Conservation (phyloP, 768 basidiomycete genomes). For the Mrakia blollopis region DNA sequence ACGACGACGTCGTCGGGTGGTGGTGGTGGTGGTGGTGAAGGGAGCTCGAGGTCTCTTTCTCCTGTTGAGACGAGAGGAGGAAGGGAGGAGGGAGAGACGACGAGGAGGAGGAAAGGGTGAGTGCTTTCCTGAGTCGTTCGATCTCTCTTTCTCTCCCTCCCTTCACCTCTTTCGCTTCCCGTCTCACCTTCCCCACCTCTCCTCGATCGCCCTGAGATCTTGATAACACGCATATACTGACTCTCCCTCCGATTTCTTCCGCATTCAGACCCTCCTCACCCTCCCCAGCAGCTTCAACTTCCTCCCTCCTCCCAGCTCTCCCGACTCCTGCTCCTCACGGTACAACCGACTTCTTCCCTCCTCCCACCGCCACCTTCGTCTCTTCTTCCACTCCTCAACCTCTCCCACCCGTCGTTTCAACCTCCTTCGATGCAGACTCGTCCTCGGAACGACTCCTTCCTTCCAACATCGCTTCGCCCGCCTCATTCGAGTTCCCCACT, state of each 20-base stretch:
- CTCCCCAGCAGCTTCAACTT: background rate
- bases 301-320: background rate
- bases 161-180: too few species aligned
- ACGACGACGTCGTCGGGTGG: background rate
- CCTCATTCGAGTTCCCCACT: background rate
- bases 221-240: background rate
- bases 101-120: background rate
- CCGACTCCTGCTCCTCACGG: background rate
- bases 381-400: background rate
- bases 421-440: background rate
- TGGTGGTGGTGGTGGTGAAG: background rate
- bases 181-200: too few species aligned
- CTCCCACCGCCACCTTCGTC: background rate
- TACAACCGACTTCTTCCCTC: background rate
- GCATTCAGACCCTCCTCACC: background rate
- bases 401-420: constrained; percentile 6
- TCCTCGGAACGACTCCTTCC: too few species aligned
- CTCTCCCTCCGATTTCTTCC: background rate
- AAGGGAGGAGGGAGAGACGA: too few species aligned
- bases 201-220: too few species aligned
- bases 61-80: background rate
- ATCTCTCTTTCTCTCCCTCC: too few species aligned
- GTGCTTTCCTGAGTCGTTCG: background rate
- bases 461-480: background rate
- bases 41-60: background rate